Percentiles rank a stretch among this genome's conserved stretches.
phyloP scores from a whole-genome alignment of 2,329 filamentous ascomycete species.

The Monosporascus sp. region DNA sequence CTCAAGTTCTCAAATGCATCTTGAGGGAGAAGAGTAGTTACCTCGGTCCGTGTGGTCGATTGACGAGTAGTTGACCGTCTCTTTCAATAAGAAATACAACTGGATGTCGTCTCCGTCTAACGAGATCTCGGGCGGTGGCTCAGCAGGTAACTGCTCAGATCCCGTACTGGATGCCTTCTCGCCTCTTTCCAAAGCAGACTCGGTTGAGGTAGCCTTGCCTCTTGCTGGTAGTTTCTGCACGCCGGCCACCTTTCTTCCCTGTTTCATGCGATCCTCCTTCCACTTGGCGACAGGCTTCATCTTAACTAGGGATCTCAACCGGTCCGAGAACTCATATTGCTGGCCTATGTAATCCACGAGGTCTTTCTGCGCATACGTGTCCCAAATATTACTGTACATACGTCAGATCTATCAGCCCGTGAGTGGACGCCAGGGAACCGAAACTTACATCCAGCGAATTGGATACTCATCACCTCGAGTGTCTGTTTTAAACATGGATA shows the following conservation, averaged over 20 bases:
- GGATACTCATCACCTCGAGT: slow-evolving; percentile 33
- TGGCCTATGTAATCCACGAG: slow-evolving; percentile 49
- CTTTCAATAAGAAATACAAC: slow-evolving; percentile 51
- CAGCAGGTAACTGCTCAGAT: background rate
- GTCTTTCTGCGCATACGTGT: slow-evolving; percentile 53
- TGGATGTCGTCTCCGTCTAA: slow-evolving; percentile 21
- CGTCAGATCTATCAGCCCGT: slow-evolving; percentile 2
- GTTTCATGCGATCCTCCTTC: slow-evolving; percentile 2
- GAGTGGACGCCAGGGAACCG: background rate
- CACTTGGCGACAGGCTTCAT: slow-evolving; percentile 7
- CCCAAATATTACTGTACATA: slow-evolving; percentile 59
- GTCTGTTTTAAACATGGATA: slow-evolving; percentile 28
- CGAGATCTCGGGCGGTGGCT: background rate
- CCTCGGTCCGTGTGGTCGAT: slow-evolving; percentile 64
- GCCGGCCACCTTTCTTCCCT: background rate
- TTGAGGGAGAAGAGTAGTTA: slow-evolving; percentile 26
- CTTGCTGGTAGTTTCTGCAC: background rate
- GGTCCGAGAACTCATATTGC: slow-evolving; percentile 63
- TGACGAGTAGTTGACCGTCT: slow-evolving; percentile 72
- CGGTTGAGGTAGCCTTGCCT: background rate
- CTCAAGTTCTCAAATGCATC: slow-evolving; percentile 11
- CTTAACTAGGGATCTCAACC: slow-evolving; percentile 57
- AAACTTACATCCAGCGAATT: slow-evolving; percentile 65
- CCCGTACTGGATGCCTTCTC: background rate
- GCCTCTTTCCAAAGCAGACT: background rate